Percentiles rank a stretch among this genome's conserved stretches.
phyloP scores from a whole-genome alignment of 2,329 filamentous ascomycete genomes.

The Phyllosticta citriasiana region DNA sequence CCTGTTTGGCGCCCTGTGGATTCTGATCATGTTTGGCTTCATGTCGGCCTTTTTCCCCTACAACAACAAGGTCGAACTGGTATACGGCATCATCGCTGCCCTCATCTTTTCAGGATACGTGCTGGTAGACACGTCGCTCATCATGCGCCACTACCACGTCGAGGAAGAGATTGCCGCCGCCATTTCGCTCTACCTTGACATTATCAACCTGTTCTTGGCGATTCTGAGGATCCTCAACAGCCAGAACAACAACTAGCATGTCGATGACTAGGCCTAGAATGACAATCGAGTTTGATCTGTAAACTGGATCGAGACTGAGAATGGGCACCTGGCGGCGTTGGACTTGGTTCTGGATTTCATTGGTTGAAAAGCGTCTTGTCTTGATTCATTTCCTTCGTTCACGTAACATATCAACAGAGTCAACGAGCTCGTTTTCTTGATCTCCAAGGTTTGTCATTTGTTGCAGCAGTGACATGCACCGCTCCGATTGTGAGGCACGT shows the following conservation, averaged over 20 bases:
- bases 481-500: background rate
- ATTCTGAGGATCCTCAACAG: constrained; percentile 95
- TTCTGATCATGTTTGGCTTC: constrained; percentile 83
- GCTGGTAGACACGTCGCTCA: constrained; percentile 88
- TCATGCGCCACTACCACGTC: constrained; percentile 92
- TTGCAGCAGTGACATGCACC: background rate
- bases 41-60: constrained; percentile 83
- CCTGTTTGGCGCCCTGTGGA: constrained; percentile 83
- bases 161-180: constrained; percentile 96
- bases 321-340: background rate
- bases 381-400: background rate
- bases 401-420: background rate
- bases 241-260: constrained; percentile 71
- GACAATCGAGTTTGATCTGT: background rate
- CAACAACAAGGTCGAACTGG: constrained; percentile 70
- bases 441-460: background rate
- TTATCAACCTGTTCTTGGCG: constrained; percentile 93
- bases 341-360: background rate
- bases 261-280: background rate
- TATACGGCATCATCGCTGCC: constrained; percentile 72
- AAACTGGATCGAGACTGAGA: background rate
- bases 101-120: constrained; percentile 93
- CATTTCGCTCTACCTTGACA: constrained; percentile 89
- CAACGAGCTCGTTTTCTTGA: background rate
- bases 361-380: background rate